Evolutionary conservation across 805 yeast genomes (phyloP).

Genomic region (Allodekkera sacchari): DNA sequence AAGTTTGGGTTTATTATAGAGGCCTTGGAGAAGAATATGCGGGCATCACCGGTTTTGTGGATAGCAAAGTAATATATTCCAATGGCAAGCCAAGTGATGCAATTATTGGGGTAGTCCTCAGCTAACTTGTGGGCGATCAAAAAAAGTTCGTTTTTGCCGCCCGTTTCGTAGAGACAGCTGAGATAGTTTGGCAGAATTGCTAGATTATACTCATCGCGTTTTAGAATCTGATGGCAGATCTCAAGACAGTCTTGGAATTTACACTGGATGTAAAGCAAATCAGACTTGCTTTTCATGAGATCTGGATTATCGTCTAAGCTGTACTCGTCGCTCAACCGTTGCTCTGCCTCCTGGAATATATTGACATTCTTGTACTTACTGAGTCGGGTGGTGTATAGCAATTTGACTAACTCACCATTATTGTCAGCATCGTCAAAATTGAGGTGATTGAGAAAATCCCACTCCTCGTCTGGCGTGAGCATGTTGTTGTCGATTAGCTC

Average conservation of each 20-base stretch:
- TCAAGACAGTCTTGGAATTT: slow-evolving; percentile 68
- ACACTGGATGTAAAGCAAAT: slow-evolving; percentile 64
- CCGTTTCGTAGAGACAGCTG: slow-evolving; percentile 77
- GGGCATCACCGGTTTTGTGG: slow-evolving; percentile 67
- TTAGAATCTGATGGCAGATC: slow-evolving; percentile 55
- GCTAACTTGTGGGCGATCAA: slow-evolving; percentile 78
- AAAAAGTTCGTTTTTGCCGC: slow-evolving; percentile 74
- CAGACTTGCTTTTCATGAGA: slow-evolving; percentile 59
- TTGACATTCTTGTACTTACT: slow-evolving; percentile 61
- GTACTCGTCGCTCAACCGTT: slow-evolving; percentile 61
- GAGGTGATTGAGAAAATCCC: slow-evolving; percentile 62
- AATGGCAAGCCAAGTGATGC: slow-evolving; percentile 87
- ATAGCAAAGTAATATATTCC: slow-evolving; percentile 82
- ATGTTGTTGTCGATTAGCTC: slow-evolving; percentile 65
- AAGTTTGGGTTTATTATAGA: slow-evolving; percentile 82
- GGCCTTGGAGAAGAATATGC: slow-evolving; percentile 82
- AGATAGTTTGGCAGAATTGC: slow-evolving; percentile 69
- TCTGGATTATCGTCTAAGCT: slow-evolving; percentile 64
- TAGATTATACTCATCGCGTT: slow-evolving; percentile 63
- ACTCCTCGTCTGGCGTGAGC: slow-evolving; percentile 77
- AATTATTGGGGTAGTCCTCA: slow-evolving; percentile 69
- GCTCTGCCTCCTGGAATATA: slow-evolving; percentile 56
- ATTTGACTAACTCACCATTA: slow-evolving; percentile 70
- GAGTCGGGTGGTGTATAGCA: slow-evolving; percentile 67
- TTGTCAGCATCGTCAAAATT: slow-evolving; percentile 70